Conservation (phyloP, 345 rosid genomes). For the Hirschfeldia incana region DNA sequence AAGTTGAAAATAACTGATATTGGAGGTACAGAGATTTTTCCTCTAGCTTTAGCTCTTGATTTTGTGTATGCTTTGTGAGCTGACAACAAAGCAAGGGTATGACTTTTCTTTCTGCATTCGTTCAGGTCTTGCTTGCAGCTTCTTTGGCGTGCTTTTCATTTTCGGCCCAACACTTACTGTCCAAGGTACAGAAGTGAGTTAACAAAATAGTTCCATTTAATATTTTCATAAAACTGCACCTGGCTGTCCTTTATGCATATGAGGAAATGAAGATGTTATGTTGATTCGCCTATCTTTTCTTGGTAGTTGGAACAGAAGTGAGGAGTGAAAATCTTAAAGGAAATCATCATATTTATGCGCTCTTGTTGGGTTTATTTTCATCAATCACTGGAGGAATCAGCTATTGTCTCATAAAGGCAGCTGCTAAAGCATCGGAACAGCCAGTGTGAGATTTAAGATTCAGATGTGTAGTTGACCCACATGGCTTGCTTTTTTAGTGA, state of each 20-base stretch:
- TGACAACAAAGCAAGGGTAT: slow-evolving; percentile 11
- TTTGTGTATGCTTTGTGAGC: slow-evolving; percentile 12
- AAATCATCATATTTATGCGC: slow-evolving; percentile 51
- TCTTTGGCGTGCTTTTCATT: slow-evolving; percentile 80
- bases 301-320: slow-evolving; percentile 40
- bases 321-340: slow-evolving; percentile 30
- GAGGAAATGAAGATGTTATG: neutral
- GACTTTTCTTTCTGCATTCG: slow-evolving; percentile 34
- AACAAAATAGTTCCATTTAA: slow-evolving; percentile 43
- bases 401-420: slow-evolving; percentile 76
- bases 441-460: slow-evolving; percentile 67
- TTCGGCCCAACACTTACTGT: slow-evolving; percentile 64
- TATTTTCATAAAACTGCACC: neutral
- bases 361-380: slow-evolving; percentile 67
- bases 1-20: slow-evolving; percentile 72
- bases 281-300: neutral
- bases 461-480: slow-evolving; percentile 5
- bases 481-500: slow-evolving; percentile 3
- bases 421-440: slow-evolving; percentile 81
- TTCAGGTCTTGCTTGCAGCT: slow-evolving; percentile 91
- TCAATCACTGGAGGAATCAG: slow-evolving; percentile 81
- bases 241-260: neutral
- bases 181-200: slow-evolving; percentile 97
- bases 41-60: neutral
- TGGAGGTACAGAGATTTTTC: slow-evolving; percentile 52